Percentiles rank a stretch among this genome's conserved stretches.
phyloP scores from a whole-genome alignment of 2,329 filamentous ascomycete genomes.

The Apiospora arundinis region DNA sequence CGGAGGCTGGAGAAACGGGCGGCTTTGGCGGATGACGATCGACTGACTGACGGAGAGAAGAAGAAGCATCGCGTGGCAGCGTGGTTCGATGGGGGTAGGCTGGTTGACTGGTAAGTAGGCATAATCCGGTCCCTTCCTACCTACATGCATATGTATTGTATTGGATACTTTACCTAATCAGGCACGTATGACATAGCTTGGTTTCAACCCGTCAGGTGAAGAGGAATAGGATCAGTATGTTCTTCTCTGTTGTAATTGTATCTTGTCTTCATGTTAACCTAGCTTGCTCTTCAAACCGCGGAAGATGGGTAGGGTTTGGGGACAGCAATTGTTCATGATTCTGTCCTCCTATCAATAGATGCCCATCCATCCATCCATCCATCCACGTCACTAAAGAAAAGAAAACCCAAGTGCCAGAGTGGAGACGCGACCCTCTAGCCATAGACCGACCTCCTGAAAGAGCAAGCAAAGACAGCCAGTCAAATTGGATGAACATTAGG shows the following conservation, averaged over 20 bases:
- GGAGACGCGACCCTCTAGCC: neutral
- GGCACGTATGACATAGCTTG: neutral
- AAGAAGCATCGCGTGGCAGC: neutral
- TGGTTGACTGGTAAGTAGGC: neutral
- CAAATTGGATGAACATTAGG: no score
- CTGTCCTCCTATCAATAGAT: neutral
- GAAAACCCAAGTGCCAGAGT: neutral
- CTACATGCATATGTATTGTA: neutral
- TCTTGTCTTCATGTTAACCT: neutral
- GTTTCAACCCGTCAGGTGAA: neutral
- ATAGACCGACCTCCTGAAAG: neutral
- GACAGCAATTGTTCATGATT: neutral
- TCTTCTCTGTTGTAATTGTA: neutral
- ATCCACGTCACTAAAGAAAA: conserved; percentile 13
- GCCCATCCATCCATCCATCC: neutral
- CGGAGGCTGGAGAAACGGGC: neutral
- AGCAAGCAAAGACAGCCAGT: neutral
- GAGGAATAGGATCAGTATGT: neutral
- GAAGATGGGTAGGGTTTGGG: neutral
- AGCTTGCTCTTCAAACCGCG: neutral
- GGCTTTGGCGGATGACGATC: neutral
- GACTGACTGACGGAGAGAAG: neutral
- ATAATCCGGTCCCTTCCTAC: neutral
- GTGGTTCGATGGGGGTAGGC: neutral
- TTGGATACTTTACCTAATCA: conserved; percentile 1